Evolutionary conservation across 2,329 filamentous ascomycete species (phyloP).

Genomic region (Colletotrichum spaethianum): DNA sequence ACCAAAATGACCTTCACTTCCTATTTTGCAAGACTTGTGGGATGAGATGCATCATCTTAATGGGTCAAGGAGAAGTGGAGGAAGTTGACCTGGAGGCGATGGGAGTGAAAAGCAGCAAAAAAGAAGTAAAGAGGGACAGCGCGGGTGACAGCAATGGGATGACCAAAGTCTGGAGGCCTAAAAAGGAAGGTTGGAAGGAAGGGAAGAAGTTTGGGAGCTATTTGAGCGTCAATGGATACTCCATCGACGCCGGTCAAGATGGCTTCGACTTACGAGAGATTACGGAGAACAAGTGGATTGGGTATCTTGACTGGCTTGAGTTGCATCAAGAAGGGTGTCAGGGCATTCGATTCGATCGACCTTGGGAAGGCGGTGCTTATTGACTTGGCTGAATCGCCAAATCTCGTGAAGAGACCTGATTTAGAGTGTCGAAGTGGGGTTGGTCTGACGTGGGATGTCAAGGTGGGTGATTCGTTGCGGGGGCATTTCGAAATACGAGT

Average conservation of each 20-base stretch:
- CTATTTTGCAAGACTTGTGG: constrained; percentile 64
- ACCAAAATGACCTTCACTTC: constrained; percentile 51
- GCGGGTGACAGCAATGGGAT: background rate
- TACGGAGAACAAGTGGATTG: constrained; percentile 52
- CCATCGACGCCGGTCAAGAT: constrained; percentile 54
- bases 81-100: constrained; percentile 44
- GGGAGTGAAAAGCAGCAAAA: constrained; percentile 37
- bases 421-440: background rate
- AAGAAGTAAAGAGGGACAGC: background rate
- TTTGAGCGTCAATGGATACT: constrained; percentile 55
- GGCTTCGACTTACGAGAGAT: constrained; percentile 55
- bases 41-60: constrained; percentile 58
- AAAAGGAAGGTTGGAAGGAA: constrained; percentile 47
- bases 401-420: background rate
- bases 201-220: constrained; percentile 46
- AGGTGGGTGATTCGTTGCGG: background rate
- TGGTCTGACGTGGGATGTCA: background rate
- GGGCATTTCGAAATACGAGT: background rate
- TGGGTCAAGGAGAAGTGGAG: constrained; percentile 51
- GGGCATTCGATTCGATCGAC: constrained; percentile 28
- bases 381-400: background rate
- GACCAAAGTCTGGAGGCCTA: constrained; percentile 50
- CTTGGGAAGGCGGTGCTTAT: constrained; percentile 37
- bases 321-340: constrained; percentile 13
- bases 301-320: constrained; percentile 45